Base-by-base conservation (phyloP, 2,329 filamentous ascomycete genomes). In the Claviceps humidiphila region DNA sequence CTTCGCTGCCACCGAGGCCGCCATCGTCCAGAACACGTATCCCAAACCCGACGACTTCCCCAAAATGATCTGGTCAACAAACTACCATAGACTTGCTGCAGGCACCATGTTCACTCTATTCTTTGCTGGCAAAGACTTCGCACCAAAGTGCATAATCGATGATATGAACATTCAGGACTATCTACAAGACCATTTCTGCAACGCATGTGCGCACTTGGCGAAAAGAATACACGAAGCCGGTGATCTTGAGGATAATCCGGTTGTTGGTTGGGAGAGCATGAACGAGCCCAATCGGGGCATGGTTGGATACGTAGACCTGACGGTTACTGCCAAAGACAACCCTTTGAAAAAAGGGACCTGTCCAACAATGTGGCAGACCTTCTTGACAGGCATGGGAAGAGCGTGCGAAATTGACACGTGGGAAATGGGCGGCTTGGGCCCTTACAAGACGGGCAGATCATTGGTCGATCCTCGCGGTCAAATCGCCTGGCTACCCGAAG, bases 31-130 rank as follows among this genome's bases (percentile, higher is more conserved):
- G 51, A 98, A 97, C 63, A 94, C 87, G 2, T 96, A 88, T 64
- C 82, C 87, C 9, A 79, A 95, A 20, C 89, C 90, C 8, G 83
- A 83, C 26, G 77, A 84, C 1, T 98, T 91, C 58, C 93, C 93
- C 24, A 97, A 96, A 71, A 98, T 98, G 94, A 91, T 97, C 53
- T 98, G 93, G 93, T 89, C 91, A 16, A 97, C 94, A 50, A 98
- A 98, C 65, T 98, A 98, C 68, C 86, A 82, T 56, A 81, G 93
- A 24, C 74, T 97, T 49, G 90, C 85, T 2, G 87, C 85, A 49
- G 88, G 90, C 58, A 90, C 89, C 46, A 89, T 97, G 59, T 97
- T 96, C 65, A 95, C 91, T 0, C 71, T 97, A 50, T 98, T 95
- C 71, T 98, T 94, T 66, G 90, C 78, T 8, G 93, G 93, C 39